Base-by-base conservation (phyloP, 108 stramenopile genomes). In the Seminavis robusta region DNA sequence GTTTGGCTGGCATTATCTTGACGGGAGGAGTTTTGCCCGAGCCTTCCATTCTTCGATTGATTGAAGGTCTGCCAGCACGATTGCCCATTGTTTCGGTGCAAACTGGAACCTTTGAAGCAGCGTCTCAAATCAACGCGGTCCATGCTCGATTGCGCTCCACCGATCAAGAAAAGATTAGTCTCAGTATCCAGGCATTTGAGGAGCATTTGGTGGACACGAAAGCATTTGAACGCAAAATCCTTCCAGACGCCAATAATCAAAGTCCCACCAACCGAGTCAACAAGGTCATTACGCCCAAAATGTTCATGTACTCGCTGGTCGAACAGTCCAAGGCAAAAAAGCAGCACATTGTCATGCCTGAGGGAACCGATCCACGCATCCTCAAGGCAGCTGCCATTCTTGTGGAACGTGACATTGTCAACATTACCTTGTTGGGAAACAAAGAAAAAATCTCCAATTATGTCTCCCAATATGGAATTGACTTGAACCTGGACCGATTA, bases 281-380 rank as follows among this genome's bases (percentile, higher is more conserved):
- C 64, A 27, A 53, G 64, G n/a, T n/a, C 56, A 1, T 65, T n/a
- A n/a, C 64, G 0, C 64, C 64, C 16, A 29, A 53, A 2, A 55
- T 55, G 3, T 65, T 65, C 41, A 31, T 56, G 54, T 42, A 65
- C 45, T 42, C 34, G 49, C 29, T 63, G 25, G 52, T 48, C 1
- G 33, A 26, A 9, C 59, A 33, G 56, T 49, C 67, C 7, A 58
- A 59, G 5, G 25, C 38, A 21, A 28, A 46, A 25, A 45, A 32
- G 21, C 63, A 51, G 15, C 63, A 58, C 29, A 65, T 66, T 33
- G 50, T 72, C 5, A 28, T 65, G 20, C 64, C 64, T n/a, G 71
- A 72, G 37, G 71, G 54, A n/a, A 42, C 34, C 8, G 71, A 59
- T 34, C 55, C 46, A 21, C 34, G 56, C 13, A 43, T 54, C 31